Percentiles rank a stretch among this genome's conserved stretches.
Conservation (phyloP, 106 monocot genomes). For the Xerophyta viscosa region DNA sequence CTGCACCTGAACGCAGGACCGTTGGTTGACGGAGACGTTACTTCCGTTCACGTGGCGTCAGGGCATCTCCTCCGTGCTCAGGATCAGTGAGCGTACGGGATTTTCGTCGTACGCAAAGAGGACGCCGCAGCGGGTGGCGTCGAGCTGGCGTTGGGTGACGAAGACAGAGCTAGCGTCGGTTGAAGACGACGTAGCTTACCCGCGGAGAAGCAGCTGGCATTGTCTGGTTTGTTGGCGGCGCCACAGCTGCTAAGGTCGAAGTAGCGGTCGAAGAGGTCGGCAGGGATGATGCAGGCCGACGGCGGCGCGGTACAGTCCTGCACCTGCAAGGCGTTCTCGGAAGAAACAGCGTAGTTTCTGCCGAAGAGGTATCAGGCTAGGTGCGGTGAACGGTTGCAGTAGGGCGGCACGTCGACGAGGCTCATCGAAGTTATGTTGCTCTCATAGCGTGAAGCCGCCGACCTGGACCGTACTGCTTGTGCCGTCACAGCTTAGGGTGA, state of each 20-base stretch:
- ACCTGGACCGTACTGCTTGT: not conserved
- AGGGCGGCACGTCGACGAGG: not conserved
- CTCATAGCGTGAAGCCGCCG: constrained; percentile 1
- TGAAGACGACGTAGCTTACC: no score
- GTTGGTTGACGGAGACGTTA: constrained; percentile 1
- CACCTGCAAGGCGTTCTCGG: not conserved
- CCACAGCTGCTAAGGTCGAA: constrained; percentile 3
- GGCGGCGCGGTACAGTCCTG: not conserved
- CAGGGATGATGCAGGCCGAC: not conserved
- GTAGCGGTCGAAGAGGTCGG: not conserved
- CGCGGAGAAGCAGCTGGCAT: constrained; percentile 5
- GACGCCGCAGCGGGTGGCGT: not conserved
- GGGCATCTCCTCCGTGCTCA: constrained; percentile 17
- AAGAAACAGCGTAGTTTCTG: not conserved
- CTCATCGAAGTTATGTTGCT: constrained; percentile 1
- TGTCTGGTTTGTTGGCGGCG: no score
- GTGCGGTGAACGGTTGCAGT: not conserved
- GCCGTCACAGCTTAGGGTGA: constrained; percentile 25
- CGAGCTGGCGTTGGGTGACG: not conserved
- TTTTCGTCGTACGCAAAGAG: constrained; percentile 4
- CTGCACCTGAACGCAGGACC: constrained; percentile 14
- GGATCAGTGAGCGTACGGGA: not conserved
- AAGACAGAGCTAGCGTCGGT: not conserved
- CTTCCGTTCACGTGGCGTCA: constrained; percentile 29
- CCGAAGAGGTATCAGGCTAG: not conserved